Evolutionary conservation across 2,329 filamentous ascomycete genomes (phyloP).

Genomic region (Arthroderma uncinatum): DNA sequence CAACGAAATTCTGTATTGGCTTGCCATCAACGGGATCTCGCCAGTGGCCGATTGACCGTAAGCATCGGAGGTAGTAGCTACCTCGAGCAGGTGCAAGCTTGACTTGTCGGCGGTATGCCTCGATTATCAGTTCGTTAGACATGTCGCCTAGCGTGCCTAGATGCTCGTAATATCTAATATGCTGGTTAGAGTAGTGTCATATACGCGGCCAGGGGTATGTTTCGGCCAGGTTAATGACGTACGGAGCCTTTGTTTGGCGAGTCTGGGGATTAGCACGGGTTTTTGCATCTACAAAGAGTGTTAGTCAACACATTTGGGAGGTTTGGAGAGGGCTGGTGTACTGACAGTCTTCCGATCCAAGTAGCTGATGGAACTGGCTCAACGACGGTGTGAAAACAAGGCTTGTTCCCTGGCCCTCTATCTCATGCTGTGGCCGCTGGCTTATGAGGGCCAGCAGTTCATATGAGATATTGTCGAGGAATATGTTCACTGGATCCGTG

Average conservation of each 20-base stretch:
- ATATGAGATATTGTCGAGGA: conserved; percentile 49
- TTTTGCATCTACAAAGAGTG: conserved; percentile 6
- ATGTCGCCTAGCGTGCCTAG: conserved; percentile 54
- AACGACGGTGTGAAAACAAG: conserved; percentile 26
- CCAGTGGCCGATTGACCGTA: conserved; percentile 48
- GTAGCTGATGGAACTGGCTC: conserved; percentile 29
- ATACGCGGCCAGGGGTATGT: background rate
- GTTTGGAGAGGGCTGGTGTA: conserved; percentile 3
- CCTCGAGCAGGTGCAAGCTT: conserved; percentile 43
- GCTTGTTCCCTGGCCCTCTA: conserved; percentile 24
- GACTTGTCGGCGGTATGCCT: conserved; percentile 52
- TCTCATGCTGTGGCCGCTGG: conserved; percentile 31
- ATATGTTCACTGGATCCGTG: conserved; percentile 32
- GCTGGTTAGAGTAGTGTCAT: background rate
- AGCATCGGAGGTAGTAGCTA: conserved; percentile 54
- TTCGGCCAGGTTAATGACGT: conserved; percentile 13
- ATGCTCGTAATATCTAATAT: conserved; percentile 46
- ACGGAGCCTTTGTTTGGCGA: conserved; percentile 19
- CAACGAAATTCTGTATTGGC: conserved; percentile 47
- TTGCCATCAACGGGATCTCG: conserved; percentile 40
- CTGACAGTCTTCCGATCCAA: conserved; percentile 29
- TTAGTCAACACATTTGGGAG: background rate
- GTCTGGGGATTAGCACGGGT: background rate
- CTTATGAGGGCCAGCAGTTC: conserved; percentile 47
- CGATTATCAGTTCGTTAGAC: conserved; percentile 49